Base-by-base conservation (phyloP, 176 grass and related monocot genomes). In the Leersia perrieri region DNA sequence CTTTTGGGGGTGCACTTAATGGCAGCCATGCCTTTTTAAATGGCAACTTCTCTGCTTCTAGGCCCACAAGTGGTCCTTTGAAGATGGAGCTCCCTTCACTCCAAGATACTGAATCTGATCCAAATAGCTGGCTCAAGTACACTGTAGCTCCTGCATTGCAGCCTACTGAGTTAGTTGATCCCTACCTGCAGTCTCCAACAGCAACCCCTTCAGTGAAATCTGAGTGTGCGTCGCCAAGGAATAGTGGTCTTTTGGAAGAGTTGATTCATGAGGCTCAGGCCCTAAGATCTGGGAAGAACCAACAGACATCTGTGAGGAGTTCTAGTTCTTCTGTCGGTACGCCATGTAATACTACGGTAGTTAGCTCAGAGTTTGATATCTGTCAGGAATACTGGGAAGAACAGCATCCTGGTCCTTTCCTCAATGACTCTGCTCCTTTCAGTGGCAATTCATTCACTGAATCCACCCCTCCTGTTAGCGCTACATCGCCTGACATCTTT, bases 51-150 rank as follows among this genome's bases (percentile, higher is more conserved):
- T 95, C 93, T 87, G 78, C 93, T 93, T 95, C 90, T 85, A 89
- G 88, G 88, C 74, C 90, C 90, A 74, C 38, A 80, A 82, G 53
- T 89, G 84, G 87, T 88, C 68, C 88, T 76, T 78, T 81, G 90
- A 93, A 99, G 96, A 89, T 86, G 88, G 96, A 99, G 96, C 96
- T 99, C 96, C 96, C 96, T 99, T 99, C 92, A 99, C 88, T 95
- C 96, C 96, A 99, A 99, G 90, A 95, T 99, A 88, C 86, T 30
- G 88, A 93, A 89, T 89, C 92, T 71, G 90, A 98, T 69, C 78
- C 83, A 68, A 89, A 73, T 79, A 84, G 81, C 75, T 98, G 92
- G 88, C 74, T 93, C 82, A 87, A 94, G 71, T 83, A 73, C 72
- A 75, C 85, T 44, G 60, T 88, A 63, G 86, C 68, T 75, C 70